Evolutionary conservation across 495 filamentous ascomycete genomes (phyloP), one percentile per base, ranked within the genome.

Genomic region (Cercophora samala): DNA sequence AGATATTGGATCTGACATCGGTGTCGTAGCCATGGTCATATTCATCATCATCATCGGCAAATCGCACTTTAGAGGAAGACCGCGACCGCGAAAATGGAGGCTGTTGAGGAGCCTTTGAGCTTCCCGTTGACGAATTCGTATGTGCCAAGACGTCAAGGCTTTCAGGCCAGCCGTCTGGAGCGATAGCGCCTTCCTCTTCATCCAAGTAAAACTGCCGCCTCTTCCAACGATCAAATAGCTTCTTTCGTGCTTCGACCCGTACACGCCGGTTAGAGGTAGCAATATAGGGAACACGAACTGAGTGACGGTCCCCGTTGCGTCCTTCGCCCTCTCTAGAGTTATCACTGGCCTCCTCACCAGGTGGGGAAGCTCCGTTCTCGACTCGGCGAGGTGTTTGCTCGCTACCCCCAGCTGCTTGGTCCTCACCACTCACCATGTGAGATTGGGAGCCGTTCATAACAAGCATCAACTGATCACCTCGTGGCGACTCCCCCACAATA

Each of bases 41-140:
- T 68, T 93, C 91, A 63, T 86, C 84, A 23, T 81, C 78, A 65
- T 93, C 89, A 73, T 94, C 92, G 64, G 88, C 87, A 74, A 96
- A 94, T 51, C 91, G 85, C 25, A 93, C 92, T 73, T 92, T 93
- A 21, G 91, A 93, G 2, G 91, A 94, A 3, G 92, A 93, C 55
- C 91, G 84, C 17, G 91, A 93, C n/a, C 88, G 86, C 11, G 86
- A 80, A n/a, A 86, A 84, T 4, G 83, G 78, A 19, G 83, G 82
- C 24, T 79, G 82, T 8, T 74, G 75, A 0, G 70, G 70, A 3
- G 76, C 72, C 37, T 80, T 81, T 52, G 79, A 77, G 42, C 81
- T 79, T 58, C 79, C 77, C n/a, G 70, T 65, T 5, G 74, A 66
- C 56, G 73, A 76, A 32, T 72, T 74, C 60, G 84, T 68, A 37